These are phyloP conservation scores for Russula brevipes DNA, from an alignment of 768 basidiomycete genomes.

Conservation along the genomic window DNA sequence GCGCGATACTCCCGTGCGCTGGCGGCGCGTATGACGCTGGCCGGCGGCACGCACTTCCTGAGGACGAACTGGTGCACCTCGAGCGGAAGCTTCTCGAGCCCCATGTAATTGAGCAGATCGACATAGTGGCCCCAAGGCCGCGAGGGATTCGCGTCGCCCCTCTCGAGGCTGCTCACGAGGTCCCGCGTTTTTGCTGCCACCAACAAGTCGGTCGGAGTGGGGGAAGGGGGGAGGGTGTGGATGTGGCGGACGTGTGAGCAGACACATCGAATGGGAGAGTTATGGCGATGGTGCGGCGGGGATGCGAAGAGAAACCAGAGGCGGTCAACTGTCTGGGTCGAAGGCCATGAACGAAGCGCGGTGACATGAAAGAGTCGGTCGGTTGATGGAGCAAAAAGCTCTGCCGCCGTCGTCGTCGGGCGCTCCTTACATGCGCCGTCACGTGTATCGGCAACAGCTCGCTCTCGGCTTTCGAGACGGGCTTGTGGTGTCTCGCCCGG, in stretches of 20 bases:
- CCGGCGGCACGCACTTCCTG: slow-evolving; percentile 54
- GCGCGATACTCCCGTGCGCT: slow-evolving; percentile 40
- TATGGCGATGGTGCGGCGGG: slow-evolving; percentile 2
- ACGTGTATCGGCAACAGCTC: not conserved
- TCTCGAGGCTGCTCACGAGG: slow-evolving; percentile 18
- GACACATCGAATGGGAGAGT: slow-evolving; percentile 5
- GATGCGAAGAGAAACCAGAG: not conserved
- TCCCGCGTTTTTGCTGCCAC: slow-evolving; percentile 22
- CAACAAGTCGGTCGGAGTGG: slow-evolving; percentile 20
- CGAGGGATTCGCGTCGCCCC: slow-evolving; percentile 33
- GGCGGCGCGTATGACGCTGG: slow-evolving; percentile 41
- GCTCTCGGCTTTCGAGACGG: not conserved
- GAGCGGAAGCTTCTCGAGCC: slow-evolving; percentile 49
- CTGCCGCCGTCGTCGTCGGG: not conserved
- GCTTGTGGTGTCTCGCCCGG: not conserved
- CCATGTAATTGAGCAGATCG: slow-evolving; percentile 47
- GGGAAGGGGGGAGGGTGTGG: not conserved
- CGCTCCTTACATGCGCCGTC: not conserved
- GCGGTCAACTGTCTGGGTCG: slow-evolving; percentile 12
- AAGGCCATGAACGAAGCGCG: slow-evolving; percentile 19
- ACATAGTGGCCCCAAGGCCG: slow-evolving; percentile 63
- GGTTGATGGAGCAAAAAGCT: not conserved
- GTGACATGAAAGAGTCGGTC: slow-evolving; percentile 17
- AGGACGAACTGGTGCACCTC: slow-evolving; percentile 66
- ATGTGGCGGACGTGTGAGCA: not conserved